These are phyloP conservation scores for Aspergillus viridinutans DNA, from an alignment of 2,329 filamentous ascomycete species.

Conservation along the genomic window DNA sequence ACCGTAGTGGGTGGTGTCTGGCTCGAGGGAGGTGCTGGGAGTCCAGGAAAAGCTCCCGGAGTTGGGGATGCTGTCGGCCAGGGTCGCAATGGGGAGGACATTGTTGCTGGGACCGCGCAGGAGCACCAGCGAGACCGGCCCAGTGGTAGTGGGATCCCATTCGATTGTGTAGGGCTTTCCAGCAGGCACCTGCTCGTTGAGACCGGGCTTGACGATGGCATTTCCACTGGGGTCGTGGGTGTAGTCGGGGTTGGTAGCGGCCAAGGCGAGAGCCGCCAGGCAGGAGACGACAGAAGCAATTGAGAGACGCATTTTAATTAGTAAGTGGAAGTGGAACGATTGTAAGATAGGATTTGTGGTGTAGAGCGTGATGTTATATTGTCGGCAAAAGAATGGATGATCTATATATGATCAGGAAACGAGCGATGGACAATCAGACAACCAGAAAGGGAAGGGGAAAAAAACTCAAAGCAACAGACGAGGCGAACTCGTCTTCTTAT, in stretches of 20 bases:
- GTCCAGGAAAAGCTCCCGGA: slow-evolving; percentile 54
- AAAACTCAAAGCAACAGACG: not conserved
- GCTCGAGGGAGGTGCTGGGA: slow-evolving; percentile 45
- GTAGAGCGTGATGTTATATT: not conserved
- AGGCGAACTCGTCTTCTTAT: not conserved
- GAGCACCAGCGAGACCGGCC: slow-evolving; percentile 52
- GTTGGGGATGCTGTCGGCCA: slow-evolving; percentile 54
- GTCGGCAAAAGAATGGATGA: not conserved
- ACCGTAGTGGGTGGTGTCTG: slow-evolving; percentile 53
- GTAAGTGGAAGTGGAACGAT: not conserved
- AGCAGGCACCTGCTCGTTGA: slow-evolving; percentile 51
- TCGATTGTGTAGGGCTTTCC: slow-evolving; percentile 55
- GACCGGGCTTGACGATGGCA: slow-evolving; percentile 49
- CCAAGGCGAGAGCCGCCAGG: slow-evolving; percentile 37
- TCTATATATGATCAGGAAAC: not conserved
- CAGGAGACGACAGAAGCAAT: slow-evolving; percentile 29
- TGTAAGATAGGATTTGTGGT: not conserved
- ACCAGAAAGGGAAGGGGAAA: not conserved
- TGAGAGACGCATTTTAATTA: slow-evolving; percentile 37
- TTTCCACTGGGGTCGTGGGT: slow-evolving; percentile 45
- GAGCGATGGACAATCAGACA: not conserved
- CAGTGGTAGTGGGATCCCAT: slow-evolving; percentile 46
- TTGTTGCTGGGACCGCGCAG: slow-evolving; percentile 57
- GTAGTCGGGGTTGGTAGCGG: slow-evolving; percentile 36
- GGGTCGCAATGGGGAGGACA: slow-evolving; percentile 48